Conservation (phyloP, 2,329 filamentous ascomycete genomes). For the Aureobasidium pullulans region DNA sequence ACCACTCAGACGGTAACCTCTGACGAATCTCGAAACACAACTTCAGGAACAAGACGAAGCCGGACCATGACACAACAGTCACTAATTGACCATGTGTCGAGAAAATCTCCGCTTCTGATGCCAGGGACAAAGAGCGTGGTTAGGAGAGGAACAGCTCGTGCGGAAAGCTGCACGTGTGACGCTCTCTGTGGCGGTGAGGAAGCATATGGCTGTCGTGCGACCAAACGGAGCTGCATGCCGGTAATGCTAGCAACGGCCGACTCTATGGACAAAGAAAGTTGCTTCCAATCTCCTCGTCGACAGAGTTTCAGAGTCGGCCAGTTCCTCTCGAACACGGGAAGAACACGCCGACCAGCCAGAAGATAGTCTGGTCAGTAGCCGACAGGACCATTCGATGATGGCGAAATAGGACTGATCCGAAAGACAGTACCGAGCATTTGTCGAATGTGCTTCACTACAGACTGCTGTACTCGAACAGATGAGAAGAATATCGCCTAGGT, state of each 20-base stretch:
- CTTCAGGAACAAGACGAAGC: neutral
- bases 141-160: slow-evolving; percentile 1
- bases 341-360: neutral
- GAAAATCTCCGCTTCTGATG: neutral
- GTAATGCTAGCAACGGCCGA: neutral
- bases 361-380: neutral
- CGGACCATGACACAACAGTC: neutral
- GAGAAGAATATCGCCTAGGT: too few relatives aligned
- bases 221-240: neutral
- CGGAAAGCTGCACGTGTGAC: slow-evolving; percentile 5
- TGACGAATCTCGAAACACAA: neutral
- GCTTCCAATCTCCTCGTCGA: neutral
- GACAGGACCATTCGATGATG: neutral
- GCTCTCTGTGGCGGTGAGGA: slow-evolving; percentile 7
- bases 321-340: neutral
- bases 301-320: neutral
- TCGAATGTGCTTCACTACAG: neutral
- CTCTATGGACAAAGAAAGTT: neutral
- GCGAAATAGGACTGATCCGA: neutral
- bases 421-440: neutral
- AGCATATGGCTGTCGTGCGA: slow-evolving; percentile 9
- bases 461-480: too few relatives aligned
- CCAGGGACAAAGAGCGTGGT: neutral
- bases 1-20: neutral
- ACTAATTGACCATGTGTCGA: neutral